phyloP scores from a whole-genome alignment of 768 basidiomycete species.

The Zangia roseola region DNA sequence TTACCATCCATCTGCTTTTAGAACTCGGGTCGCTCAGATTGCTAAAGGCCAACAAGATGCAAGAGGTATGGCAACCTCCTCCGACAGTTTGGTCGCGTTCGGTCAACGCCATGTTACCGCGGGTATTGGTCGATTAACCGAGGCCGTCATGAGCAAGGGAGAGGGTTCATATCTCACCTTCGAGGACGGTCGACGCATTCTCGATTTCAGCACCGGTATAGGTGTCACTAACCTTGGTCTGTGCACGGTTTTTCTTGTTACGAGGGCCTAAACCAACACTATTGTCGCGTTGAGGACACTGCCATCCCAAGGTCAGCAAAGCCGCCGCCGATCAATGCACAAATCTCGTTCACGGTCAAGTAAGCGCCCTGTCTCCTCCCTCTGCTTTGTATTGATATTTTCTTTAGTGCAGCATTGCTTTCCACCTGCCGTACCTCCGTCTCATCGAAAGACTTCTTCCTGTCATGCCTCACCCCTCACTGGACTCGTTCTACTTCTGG shows the following conservation, averaged over 20 bases:
- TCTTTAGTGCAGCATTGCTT: slow-evolving; percentile 82
- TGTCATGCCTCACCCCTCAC: slow-evolving; percentile 85
- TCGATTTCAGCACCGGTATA: slow-evolving; percentile 89
- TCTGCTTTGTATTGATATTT: background rate
- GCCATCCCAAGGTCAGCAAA: slow-evolving; percentile 80
- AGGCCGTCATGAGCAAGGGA: slow-evolving; percentile 63
- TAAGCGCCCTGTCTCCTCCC: slow-evolving; percentile 24
- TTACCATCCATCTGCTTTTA: slow-evolving; percentile 1
- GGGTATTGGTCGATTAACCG: slow-evolving; percentile 41
- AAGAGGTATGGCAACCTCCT: slow-evolving; percentile 23
- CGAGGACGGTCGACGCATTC: slow-evolving; percentile 66
- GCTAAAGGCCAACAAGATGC: background rate
- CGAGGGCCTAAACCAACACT: background rate
- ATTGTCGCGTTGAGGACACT: slow-evolving; percentile 58
- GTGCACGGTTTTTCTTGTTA: slow-evolving; percentile 9
- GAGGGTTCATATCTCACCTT: slow-evolving; percentile 73
- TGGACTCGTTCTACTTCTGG: slow-evolving; percentile 97
- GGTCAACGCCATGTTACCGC: slow-evolving; percentile 46
- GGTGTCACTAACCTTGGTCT: slow-evolving; percentile 83
- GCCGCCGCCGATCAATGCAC: slow-evolving; percentile 89
- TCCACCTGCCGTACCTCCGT: slow-evolving; percentile 81
- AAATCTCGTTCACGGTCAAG: slow-evolving; percentile 77
- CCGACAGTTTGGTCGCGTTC: slow-evolving; percentile 30
- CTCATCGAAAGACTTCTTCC: slow-evolving; percentile 85
- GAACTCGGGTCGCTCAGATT: slow-evolving; percentile 1